Evolutionary conservation across 176 grass and related monocot genomes (phyloP).

Genomic region (Aegilops bicornis): DNA sequence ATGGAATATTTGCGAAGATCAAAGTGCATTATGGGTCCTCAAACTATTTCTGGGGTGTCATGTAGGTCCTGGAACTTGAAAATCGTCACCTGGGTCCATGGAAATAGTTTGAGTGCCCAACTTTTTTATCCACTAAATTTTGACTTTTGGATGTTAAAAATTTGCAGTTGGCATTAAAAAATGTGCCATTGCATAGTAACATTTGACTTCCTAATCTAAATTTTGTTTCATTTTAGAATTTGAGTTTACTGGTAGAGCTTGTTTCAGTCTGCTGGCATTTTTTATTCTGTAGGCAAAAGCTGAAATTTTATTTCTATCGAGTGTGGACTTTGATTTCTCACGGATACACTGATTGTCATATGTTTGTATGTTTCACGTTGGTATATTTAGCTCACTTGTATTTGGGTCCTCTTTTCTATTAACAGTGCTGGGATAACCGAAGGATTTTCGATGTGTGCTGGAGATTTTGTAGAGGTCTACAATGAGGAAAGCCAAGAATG

Average conservation of each 20-base stretch:
- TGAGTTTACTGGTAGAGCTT: background rate
- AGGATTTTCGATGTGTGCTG: slow-evolving; percentile 98
- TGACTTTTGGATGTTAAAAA: slow-evolving; percentile 21
- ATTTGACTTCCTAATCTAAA: slow-evolving; percentile 16
- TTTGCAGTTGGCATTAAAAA: slow-evolving; percentile 9
- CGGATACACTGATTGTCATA: background rate
- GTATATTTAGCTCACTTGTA: slow-evolving; percentile 29
- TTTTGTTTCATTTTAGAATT: slow-evolving; percentile 30
- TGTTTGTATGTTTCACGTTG: background rate
- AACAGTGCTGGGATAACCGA: slow-evolving; percentile 88
- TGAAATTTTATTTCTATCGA: too few species aligned
- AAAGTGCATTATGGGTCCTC: background rate
- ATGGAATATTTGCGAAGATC: background rate
- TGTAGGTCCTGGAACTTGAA: background rate
- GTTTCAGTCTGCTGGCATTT: slow-evolving; percentile 32
- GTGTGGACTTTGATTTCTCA: background rate
- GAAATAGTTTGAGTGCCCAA: background rate
- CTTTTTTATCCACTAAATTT: background rate
- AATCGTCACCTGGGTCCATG: background rate
- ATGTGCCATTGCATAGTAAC: background rate
- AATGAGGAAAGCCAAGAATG: slow-evolving; percentile 88
- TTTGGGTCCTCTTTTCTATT: slow-evolving; percentile 14
- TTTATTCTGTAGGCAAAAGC: slow-evolving; percentile 40
- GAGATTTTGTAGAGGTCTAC: slow-evolving; percentile 99
- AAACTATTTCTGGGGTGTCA: background rate